Base-by-base conservation (phyloP, 257 asterid species). In the Nicotiana attenuata region DNA sequence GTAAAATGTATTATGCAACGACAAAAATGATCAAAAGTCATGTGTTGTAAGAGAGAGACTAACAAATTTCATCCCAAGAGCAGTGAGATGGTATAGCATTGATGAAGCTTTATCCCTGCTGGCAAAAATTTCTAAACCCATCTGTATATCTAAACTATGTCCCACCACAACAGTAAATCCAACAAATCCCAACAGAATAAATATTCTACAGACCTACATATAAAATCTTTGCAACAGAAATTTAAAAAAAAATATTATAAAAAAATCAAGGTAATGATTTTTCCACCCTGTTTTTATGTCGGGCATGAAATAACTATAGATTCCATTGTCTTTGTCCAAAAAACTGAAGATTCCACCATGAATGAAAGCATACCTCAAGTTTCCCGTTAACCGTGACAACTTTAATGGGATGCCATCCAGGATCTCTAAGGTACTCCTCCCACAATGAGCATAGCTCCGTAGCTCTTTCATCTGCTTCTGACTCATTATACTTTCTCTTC, bases 401-500 rank as follows among this genome's bases (percentile, higher is more conserved):
- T 82, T 83, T 91, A 33, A 90, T 80, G 80, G 98, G 99, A 87
- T 95, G 99, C 99, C 99, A 95, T 80, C 85, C 96, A 29, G 98
- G 95, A 86, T 95, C 94, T 83, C 93, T 88, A 41, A 95, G 99
- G 90, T 95, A 90, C 85, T 95, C 99, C 87, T 93, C 93, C 98
- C 97, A 95, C 80, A 93, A 80, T 2, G 96, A 91, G 93, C 94
- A 91, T 89, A 95, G 76, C 52, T 95, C 98, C 1, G 91, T 85
- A 19, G 98, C 98, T 87, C 87, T 91, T 80, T 93, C 98, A 81
- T 91, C 92, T 65, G 95, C 97, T 86, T 91, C 97, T 24, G 87
- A 83, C 67, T 91, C 96, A 57, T 61, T 84, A 68, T 95, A 92
- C 82, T 85, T 93, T 85, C 69, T 84, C 82, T 87, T 93, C 96